Evolutionary conservation across 2,329 filamentous ascomycete species (phyloP).

Genomic region (Fusarium denticulatum): DNA sequence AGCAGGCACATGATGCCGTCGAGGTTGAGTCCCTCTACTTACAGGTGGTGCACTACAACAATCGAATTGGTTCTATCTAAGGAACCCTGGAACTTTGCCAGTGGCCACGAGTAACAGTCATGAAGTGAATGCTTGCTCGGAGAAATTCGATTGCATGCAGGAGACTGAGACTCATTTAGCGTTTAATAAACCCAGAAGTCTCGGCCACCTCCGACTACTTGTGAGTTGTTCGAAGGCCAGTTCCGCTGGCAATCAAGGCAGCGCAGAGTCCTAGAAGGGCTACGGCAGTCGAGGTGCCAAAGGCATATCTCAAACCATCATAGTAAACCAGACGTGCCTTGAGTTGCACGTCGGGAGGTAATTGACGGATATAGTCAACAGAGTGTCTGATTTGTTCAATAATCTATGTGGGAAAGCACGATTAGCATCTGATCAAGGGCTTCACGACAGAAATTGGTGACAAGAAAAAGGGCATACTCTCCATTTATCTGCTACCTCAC

Average conservation of each 20-base stretch:
- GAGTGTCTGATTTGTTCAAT: conserved; percentile 71
- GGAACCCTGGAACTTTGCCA: not conserved
- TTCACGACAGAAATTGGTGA: not conserved
- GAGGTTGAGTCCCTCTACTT: not conserved
- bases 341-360: conserved; percentile 66
- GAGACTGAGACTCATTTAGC: not conserved
- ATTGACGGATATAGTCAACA: conserved; percentile 61
- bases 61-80: not conserved
- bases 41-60: not conserved
- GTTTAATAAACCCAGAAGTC: too few species aligned
- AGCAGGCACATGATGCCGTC: not conserved
- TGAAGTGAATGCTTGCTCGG: not conserved
- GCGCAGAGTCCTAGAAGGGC: conserved; percentile 56
- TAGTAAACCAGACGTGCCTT: conserved; percentile 69
- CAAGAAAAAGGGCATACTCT: conserved; percentile 56
- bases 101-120: not conserved
- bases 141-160: not conserved
- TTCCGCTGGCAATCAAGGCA: conserved; percentile 45
- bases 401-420: conserved; percentile 53
- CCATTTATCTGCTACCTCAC: conserved; percentile 65
- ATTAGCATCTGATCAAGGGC: conserved; percentile 26
- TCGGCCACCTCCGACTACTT: conserved; percentile 8
- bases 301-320: conserved; percentile 65
- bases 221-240: conserved; percentile 44
- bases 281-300: conserved; percentile 63